Evolutionary conservation across 2,329 filamentous ascomycete genomes (phyloP).

Genomic region (Ceratocystis cubensis): DNA sequence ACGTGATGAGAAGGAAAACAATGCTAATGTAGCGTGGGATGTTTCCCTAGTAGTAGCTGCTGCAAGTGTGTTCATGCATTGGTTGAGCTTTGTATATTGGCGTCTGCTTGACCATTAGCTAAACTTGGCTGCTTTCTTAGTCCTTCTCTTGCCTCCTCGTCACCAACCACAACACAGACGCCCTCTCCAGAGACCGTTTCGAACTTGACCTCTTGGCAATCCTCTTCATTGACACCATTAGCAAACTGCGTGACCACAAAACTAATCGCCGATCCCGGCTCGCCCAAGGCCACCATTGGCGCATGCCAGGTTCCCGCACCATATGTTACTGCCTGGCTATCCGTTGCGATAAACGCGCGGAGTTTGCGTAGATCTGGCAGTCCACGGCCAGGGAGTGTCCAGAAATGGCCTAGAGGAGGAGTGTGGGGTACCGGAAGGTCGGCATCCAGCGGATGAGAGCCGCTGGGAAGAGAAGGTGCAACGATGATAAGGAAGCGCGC

Average conservation of each 20-base stretch:
- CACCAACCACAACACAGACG: not conserved
- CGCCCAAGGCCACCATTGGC: conserved; percentile 80
- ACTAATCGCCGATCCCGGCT: conserved; percentile 47
- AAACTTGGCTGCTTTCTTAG: conserved; percentile 1
- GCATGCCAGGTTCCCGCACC: conserved; percentile 88
- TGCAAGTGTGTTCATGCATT: too few relatives aligned
- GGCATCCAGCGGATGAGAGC: conserved; percentile 24
- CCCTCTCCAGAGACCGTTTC: not conserved
- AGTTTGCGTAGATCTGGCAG: conserved; percentile 60
- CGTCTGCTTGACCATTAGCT: too few relatives aligned
- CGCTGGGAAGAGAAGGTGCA: conserved; percentile 57
- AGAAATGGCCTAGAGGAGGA: conserved; percentile 25
- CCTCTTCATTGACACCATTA: conserved; percentile 69
- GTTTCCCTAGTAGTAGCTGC: too few relatives aligned
- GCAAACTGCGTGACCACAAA: conserved; percentile 85
- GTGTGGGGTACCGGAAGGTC: conserved; percentile 15
- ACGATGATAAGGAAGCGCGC: conserved; percentile 73
- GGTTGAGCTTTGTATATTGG: too few relatives aligned
- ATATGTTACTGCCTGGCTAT: conserved; percentile 79
- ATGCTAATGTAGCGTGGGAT: too few relatives aligned
- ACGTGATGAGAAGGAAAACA: too few relatives aligned
- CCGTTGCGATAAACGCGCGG: conserved; percentile 65
- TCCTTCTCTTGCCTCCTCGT: not conserved
- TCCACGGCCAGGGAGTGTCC: conserved; percentile 44
- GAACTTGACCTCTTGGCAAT: conserved; percentile 64